phyloP scores from a whole-genome alignment of 108 stramenopile species.

The Pseudonitzschia pungens region DNA sequence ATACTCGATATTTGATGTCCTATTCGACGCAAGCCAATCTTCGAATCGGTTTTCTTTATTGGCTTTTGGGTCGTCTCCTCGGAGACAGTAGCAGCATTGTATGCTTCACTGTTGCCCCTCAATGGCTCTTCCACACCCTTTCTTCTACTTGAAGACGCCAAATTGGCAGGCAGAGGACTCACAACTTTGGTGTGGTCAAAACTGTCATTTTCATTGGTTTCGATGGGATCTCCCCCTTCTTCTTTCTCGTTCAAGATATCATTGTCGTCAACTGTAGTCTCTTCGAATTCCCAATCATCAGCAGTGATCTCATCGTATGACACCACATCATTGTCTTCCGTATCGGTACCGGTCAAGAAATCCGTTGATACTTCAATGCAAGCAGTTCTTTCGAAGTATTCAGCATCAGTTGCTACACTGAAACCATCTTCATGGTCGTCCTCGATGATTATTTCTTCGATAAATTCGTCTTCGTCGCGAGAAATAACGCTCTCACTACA shows the following conservation, averaged over 20 bases:
- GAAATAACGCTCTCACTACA: not conserved
- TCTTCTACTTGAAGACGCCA: too few species aligned
- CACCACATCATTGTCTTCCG: not conserved
- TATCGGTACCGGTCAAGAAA: not conserved
- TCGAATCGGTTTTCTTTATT: too few species aligned
- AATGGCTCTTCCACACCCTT: too few species aligned
- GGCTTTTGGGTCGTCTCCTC: too few species aligned
- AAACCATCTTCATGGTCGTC: not conserved
- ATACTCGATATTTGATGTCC: too few species aligned
- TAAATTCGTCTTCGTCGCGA: not conserved
- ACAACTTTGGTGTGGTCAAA: not conserved
- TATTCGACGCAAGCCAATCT: too few species aligned
- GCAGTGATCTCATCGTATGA: constrained; percentile 5
- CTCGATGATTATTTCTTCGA: constrained; percentile 1
- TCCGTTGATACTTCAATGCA: constrained; percentile 12
- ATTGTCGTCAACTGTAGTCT: constrained; percentile 6
- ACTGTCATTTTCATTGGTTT: not conserved
- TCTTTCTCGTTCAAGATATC: not conserved
- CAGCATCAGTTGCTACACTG: not conserved
- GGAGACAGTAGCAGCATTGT: too few species aligned
- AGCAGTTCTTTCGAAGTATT: not conserved
- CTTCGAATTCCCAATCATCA: constrained; percentile 12
- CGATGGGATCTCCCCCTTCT: not conserved
- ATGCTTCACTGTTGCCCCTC: too few species aligned
- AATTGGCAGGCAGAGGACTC: too few species aligned